Evolutionary conservation across 2,329 filamentous ascomycete genomes (phyloP).

Genomic region (Domatiomyces catenatus): DNA sequence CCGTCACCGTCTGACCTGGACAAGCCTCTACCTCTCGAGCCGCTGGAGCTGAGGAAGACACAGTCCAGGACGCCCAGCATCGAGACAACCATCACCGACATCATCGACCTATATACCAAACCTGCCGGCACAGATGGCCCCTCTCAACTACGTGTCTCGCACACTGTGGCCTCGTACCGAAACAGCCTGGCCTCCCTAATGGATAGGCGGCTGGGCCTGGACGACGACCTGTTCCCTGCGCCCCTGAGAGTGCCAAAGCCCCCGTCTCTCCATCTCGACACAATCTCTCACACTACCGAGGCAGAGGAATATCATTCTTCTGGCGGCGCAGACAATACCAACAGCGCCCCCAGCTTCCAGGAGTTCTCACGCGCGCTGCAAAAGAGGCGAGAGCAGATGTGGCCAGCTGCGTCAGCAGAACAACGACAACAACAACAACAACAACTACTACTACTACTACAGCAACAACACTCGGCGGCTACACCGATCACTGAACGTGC

Average conservation of each 20-base stretch:
- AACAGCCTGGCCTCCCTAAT: slow-evolving; percentile 12
- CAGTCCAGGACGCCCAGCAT: slow-evolving; percentile 14
- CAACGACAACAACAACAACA: slow-evolving; percentile 1
- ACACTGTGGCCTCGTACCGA: slow-evolving; percentile 8
- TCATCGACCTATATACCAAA: slow-evolving; percentile 14
- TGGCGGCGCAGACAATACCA: slow-evolving; percentile 3
- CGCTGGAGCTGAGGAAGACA: slow-evolving; percentile 7
- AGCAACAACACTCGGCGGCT: no score
- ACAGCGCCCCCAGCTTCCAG: slow-evolving; percentile 7
- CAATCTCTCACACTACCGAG: not conserved
- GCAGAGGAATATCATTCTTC: not conserved
- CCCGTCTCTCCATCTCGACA: not conserved
- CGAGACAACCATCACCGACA: slow-evolving; percentile 15
- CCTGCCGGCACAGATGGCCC: slow-evolving; percentile 8
- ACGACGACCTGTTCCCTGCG: not conserved
- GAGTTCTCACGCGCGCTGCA: slow-evolving; percentile 12
- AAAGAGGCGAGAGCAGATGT: slow-evolving; percentile 7
- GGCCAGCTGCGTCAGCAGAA: slow-evolving; percentile 4
- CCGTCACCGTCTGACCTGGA: slow-evolving; percentile 8
- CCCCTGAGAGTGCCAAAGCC: not conserved
- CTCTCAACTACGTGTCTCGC: slow-evolving; percentile 1
- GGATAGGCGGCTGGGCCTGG: not conserved
- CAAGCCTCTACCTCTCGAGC: slow-evolving; percentile 12
- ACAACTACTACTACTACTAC: no score
- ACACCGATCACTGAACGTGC: no score